phyloP scores from a whole-genome alignment of 148 eudicot species.

The Camellia lanceoleosa region DNA sequence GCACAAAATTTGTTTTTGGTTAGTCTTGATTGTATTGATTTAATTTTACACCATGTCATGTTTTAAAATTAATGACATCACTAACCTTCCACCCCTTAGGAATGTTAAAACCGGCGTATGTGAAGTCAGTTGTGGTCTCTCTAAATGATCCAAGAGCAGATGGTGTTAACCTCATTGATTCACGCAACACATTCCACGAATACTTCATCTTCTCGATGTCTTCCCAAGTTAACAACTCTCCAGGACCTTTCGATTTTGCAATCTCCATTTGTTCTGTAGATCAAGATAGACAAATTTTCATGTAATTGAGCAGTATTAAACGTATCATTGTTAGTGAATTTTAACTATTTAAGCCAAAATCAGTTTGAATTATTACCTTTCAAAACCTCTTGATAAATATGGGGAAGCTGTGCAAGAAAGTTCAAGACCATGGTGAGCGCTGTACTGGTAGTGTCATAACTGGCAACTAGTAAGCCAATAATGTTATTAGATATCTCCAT shows the following conservation, averaged over 20 bases:
- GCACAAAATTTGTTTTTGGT: not conserved
- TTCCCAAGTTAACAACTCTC: slow-evolving; percentile 29
- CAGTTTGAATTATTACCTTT: slow-evolving; percentile 23
- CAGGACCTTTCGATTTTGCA: slow-evolving; percentile 14
- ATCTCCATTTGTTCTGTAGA: slow-evolving; percentile 23
- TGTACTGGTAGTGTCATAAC: slow-evolving; percentile 39
- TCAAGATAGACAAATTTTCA: not conserved
- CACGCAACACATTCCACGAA: slow-evolving; percentile 27
- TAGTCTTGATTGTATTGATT: no score
- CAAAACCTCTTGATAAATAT: slow-evolving; percentile 30
- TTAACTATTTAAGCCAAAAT: not conserved
- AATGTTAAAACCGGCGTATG: slow-evolving; percentile 30
- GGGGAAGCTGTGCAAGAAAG: slow-evolving; percentile 39
- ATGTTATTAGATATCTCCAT: slow-evolving; percentile 28
- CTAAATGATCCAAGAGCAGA: slow-evolving; percentile 31
- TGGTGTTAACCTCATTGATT: slow-evolving; percentile 24
- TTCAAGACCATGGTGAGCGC: slow-evolving; percentile 34
- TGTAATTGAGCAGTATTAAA: no score
- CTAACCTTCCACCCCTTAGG: slow-evolving; percentile 36
- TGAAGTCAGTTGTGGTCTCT: slow-evolving; percentile 19
- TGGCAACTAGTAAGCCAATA: slow-evolving; percentile 29
- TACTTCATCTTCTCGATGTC: slow-evolving; percentile 33
- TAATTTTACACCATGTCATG: no score
- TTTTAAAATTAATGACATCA: not conserved
- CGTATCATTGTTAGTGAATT: no score